Evolutionary conservation across 2,329 filamentous ascomycete genomes (phyloP).

Genomic region (Ophiostoma pallidulum): DNA sequence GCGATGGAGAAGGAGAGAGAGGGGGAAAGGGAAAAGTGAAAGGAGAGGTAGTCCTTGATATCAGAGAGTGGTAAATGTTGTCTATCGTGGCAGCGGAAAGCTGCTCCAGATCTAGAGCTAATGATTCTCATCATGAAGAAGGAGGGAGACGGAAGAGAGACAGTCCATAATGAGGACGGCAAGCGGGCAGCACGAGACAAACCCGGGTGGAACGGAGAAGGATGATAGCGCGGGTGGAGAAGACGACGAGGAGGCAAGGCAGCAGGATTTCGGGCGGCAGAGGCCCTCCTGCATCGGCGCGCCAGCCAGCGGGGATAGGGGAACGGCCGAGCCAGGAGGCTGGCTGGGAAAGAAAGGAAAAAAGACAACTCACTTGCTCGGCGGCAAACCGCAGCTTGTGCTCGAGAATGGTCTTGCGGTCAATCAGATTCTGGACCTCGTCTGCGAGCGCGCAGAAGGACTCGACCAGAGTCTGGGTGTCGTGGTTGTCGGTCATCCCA

Average conservation of each 20-base stretch:
- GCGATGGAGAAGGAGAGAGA: neutral
- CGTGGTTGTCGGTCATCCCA: conserved; percentile 34
- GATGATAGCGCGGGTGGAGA: neutral
- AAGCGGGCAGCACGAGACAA: too few relatives aligned
- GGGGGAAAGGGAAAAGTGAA: conserved; percentile 15
- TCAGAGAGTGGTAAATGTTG: conserved; percentile 38
- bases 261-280: too few relatives aligned
- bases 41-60: conserved; percentile 20
- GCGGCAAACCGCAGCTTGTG: conserved; percentile 58
- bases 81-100: conserved; percentile 54
- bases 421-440: conserved; percentile 53
- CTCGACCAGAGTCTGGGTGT: conserved; percentile 50
- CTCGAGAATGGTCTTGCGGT: conserved; percentile 55
- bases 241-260: conserved; percentile 2
- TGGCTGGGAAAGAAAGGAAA: neutral
- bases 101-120: conserved; percentile 87
- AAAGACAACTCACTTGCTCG: conserved; percentile 46
- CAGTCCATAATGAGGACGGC: too few relatives aligned
- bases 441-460: conserved; percentile 56
- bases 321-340: too few relatives aligned
- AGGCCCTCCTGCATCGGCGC: too few relatives aligned
- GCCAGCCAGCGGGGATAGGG: too few relatives aligned
- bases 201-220: too few relatives aligned
- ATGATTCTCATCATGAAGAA: conserved; percentile 37
- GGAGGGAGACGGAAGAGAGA: neutral